These are phyloP conservation scores for Drechslerella coelobrocha DNA, from an alignment of 2,329 filamentous ascomycete genomes.

Conservation along the genomic window DNA sequence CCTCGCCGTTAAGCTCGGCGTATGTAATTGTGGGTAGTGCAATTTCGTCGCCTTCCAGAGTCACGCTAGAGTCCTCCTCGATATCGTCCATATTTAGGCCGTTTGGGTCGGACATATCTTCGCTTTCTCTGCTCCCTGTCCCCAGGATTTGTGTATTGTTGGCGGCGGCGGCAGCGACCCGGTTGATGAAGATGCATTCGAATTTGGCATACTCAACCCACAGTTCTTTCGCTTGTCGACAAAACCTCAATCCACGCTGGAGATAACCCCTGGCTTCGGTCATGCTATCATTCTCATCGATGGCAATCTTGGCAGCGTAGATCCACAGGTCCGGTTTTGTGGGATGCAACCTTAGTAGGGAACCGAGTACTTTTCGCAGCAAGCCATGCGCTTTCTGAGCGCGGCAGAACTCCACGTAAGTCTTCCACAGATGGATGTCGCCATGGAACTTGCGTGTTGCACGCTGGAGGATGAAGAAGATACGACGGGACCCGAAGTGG, in stretches of 20 bases:
- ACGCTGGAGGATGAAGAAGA: conserved; percentile 88
- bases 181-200: conserved; percentile 90
- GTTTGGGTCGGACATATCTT: conserved; percentile 70
- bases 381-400: conserved; percentile 71
- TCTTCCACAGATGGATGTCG: conserved; percentile 81
- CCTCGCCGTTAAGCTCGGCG: conserved; percentile 66
- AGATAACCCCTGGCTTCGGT: conserved; percentile 81
- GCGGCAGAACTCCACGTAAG: conserved; percentile 83
- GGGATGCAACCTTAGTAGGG: conserved; percentile 83
- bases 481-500: conserved; percentile 77
- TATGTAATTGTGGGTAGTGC: conserved; percentile 66
- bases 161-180: conserved; percentile 72
- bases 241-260: conserved; percentile 89
- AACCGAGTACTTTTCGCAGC: conserved; percentile 70
- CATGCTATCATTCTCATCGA: conserved; percentile 85
- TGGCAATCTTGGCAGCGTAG: conserved; percentile 76
- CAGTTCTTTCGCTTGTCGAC: conserved; percentile 73
- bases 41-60: conserved; percentile 61
- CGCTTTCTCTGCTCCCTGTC: conserved; percentile 64
- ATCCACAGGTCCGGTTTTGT: conserved; percentile 84
- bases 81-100: conserved; percentile 59
- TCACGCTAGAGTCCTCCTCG: conserved; percentile 56
- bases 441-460: conserved; percentile 84
- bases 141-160: conserved; percentile 27
- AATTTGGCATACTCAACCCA: conserved; percentile 91